phyloP scores from a whole-genome alignment of 78 protist genomes.

The Dictyostelium intermedium region DNA sequence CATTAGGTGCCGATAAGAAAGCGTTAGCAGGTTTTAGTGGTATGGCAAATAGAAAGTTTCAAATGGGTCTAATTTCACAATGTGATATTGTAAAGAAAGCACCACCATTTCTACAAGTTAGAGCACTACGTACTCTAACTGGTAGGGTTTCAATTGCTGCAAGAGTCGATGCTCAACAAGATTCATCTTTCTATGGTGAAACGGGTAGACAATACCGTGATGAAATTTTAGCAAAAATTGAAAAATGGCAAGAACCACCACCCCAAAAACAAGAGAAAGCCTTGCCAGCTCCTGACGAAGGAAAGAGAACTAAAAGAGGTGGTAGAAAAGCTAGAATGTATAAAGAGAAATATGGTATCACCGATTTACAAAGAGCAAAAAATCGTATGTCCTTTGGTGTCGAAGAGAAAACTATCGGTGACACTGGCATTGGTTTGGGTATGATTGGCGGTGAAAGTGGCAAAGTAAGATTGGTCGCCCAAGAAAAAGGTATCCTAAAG shows the following conservation, averaged over 20 bases:
- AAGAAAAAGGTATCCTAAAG: conserved; percentile 74
- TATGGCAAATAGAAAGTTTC: conserved; percentile 47
- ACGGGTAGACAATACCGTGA: conserved; percentile 59
- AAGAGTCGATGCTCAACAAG: conserved; percentile 65
- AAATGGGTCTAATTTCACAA: conserved; percentile 81
- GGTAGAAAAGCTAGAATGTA: conserved; percentile 58
- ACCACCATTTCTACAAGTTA: conserved; percentile 37
- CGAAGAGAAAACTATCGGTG: conserved; percentile 57
- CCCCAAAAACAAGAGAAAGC: conserved; percentile 79
- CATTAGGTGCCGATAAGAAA: conserved; percentile 78
- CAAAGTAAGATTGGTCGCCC: conserved; percentile 58
- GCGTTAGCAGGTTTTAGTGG: conserved; percentile 78
- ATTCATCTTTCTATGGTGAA: conserved; percentile 66
- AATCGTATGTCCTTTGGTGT: conserved; percentile 78
- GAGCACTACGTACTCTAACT: conserved; percentile 64
- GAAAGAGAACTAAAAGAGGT: conserved; percentile 71
- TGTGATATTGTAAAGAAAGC: conserved; percentile 70
- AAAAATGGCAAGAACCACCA: conserved; percentile 89
- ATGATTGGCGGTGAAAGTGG: conserved; percentile 79
- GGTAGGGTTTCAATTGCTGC: conserved; percentile 72
- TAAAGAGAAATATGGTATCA: conserved; percentile 40
- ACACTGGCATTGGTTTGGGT: conserved; percentile 66
- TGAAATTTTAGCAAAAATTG: conserved; percentile 70
- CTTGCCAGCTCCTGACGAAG: conserved; percentile 82
- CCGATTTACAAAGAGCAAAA: conserved; percentile 63